Evolutionary conservation across 2,329 filamentous ascomycete genomes (phyloP), one percentile per base, ranked within the genome.

Genomic region (Ambrosiella xylebori): DNA sequence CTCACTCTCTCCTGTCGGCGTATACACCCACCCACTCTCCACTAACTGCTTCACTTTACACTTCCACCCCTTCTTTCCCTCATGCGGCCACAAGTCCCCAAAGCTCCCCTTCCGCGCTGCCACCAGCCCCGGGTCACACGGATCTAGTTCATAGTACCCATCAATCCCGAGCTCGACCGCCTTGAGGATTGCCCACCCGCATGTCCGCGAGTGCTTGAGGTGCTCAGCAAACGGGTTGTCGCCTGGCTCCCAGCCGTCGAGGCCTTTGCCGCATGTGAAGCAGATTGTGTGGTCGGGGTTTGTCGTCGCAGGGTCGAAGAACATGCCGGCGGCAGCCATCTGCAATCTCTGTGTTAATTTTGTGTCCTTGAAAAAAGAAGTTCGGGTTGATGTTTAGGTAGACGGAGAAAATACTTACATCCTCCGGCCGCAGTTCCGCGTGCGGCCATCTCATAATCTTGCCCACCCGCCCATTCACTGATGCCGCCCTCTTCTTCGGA

Each of bases 11-110:
- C 80, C 72, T 5, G 81, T 87, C 0, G 93, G 90, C 27, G 89
- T 94, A 70, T 90, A 96, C 67, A 86, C 89, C 90, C 91, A 98
- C 9, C 93, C 93, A 36, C 88, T 87, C 63, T 91, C 87, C 39
- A 88, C 88, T 73, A 97, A 83, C 82, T 94, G 90, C 64, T 93
- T 86, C 0, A 81, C 83, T 69, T 93, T 94, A 72, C 88, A 94
- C 62, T 86, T 82, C 89, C 89, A 95, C 5, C 85, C 88, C 66
- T 83, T 84, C 71, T 93, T 95, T 1, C 75, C 75, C 63, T 98
- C 90, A 65, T 98, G 87, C 0, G 90, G 89, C 93, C 93, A 98
- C 63, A 77, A 76, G 12, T 79, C 79, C n/a, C 76, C 80, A 70
- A 97, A 98, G 0, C 93, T 98, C 19, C 81, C 81, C 66, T 81